Percentiles rank a stretch among this genome's conserved stretches.
Conservation (phyloP, 2,329 filamentous ascomycete species). For the Bipolaris zeicola region DNA sequence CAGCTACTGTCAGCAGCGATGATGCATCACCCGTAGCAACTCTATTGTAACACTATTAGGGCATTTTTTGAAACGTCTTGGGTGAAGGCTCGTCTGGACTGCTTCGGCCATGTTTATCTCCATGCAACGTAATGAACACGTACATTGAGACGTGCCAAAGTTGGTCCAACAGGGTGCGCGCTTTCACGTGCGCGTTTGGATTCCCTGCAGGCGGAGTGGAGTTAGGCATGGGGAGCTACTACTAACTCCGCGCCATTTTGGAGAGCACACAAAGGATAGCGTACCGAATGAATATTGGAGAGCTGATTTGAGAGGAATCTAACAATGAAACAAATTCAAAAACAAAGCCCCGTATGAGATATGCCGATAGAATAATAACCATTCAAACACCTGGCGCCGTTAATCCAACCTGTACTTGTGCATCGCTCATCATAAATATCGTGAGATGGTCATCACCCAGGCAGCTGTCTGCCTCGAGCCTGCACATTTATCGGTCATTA, state of each 20-base stretch:
- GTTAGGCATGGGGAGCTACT: neutral
- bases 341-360: neutral
- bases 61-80: neutral
- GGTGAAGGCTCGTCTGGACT: too few species aligned
- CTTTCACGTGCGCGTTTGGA: slow-evolving; percentile 12
- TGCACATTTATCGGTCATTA: slow-evolving; percentile 17
- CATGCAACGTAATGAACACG: neutral
- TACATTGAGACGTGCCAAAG: neutral
- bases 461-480: neutral
- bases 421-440: slow-evolving; percentile 20
- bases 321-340: neutral
- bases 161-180: neutral
- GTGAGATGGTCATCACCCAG: slow-evolving; percentile 30
- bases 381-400: slow-evolving; percentile 6
- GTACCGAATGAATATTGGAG: neutral
- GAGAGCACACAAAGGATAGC: neutral
- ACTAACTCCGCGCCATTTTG: slow-evolving; percentile 2
- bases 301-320: neutral
- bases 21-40: neutral
- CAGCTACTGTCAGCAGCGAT: slow-evolving; percentile 1
- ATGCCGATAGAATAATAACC: neutral
- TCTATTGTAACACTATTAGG: neutral
- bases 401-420: slow-evolving; percentile 7
- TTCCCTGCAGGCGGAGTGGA: neutral
- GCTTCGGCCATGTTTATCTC: neutral